phyloP scores from a whole-genome alignment of 2,329 filamentous ascomycete species.

The Talaromyces sp. region DNA sequence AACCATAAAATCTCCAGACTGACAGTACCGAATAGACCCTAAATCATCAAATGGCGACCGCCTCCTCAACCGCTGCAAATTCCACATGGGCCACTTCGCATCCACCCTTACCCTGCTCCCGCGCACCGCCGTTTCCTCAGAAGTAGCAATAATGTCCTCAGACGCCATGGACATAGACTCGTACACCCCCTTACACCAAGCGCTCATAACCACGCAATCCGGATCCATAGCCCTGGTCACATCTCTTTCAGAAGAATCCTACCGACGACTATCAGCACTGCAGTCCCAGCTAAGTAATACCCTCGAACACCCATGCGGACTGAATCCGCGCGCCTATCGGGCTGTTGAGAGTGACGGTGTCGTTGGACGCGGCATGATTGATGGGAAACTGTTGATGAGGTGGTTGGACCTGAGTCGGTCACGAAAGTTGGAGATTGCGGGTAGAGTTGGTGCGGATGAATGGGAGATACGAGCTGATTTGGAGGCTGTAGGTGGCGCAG shows the following conservation, averaged over 20 bases:
- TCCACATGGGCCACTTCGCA: slow-evolving; percentile 77
- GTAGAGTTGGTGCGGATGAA: slow-evolving; percentile 65
- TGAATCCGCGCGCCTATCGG: slow-evolving; percentile 81
- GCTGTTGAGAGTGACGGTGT: slow-evolving; percentile 50
- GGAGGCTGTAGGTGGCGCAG: slow-evolving; percentile 62
- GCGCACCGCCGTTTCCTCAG: slow-evolving; percentile 53
- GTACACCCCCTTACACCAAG: slow-evolving; percentile 41
- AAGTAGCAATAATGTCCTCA: slow-evolving; percentile 31
- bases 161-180: slow-evolving; percentile 39
- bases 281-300: slow-evolving; percentile 74
- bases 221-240: slow-evolving; percentile 75
- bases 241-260: slow-evolving; percentile 72
- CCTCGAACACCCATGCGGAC: slow-evolving; percentile 70
- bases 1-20: neutral
- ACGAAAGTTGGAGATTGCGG: slow-evolving; percentile 67
- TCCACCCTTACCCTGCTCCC: slow-evolving; percentile 74
- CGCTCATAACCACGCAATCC: slow-evolving; percentile 70
- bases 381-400: slow-evolving; percentile 69
- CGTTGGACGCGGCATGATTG: slow-evolving; percentile 64
- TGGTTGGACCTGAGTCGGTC: slow-evolving; percentile 74
- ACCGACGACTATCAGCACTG: slow-evolving; percentile 78
- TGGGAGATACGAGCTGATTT: slow-evolving; percentile 69
- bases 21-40: slow-evolving; percentile 59
- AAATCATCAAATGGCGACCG: slow-evolving; percentile 87
- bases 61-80: slow-evolving; percentile 80